Base-by-base conservation (phyloP, 768 basidiomycete species). In the Xanthoconium stramineum region DNA sequence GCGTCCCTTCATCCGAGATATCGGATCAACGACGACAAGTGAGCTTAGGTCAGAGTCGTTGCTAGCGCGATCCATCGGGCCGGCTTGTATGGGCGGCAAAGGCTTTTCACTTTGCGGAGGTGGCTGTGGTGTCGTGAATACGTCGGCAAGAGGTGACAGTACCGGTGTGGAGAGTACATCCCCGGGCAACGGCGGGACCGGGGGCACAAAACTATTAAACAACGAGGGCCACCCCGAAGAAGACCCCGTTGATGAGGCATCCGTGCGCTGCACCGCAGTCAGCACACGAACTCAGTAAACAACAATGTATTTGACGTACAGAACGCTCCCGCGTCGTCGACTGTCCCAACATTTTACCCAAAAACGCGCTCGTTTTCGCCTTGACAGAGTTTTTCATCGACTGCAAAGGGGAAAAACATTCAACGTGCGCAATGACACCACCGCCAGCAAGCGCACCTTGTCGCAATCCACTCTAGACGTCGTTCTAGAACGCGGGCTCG, bases 301-400 rank as follows among this genome's bases (percentile, higher is more conserved):
- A 53, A 52, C 29, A 55, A 55, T 2, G 35, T 19, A 9, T 37
- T 43, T 48, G 59, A 70, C 80, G 68, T 71, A 90, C 88, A 52
- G 84, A 84, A 71, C 86, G 82, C 68, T 90, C 88, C 47, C 88
- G 79, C 32, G 82, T 78, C 33, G 79, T 80, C 47, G 74, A 77
- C 62, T 85, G 81, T 5, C 89, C 88, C 38, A 86, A 72, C 84
- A 93, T 86, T 72, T 85, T 91, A 3, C 88, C 89, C 60, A 88
- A 76, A 67, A 93, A 85, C 45, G 88, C 88, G 63, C 81, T 88
- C n/a, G 89, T 89, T 69, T 89, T 92, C 37, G 83, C 80, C 59
- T 88, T 75, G 55, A 92, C 85, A 7, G 89, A 84, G 12, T 82
- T 80, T 68, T 81, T 90, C 12, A 75, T 64, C 30, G 73, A 15